Evolutionary conservation across 176 grass and related monocot genomes (phyloP), one percentile per base, ranked within the genome.

Genomic region (Lolium multiflorum): DNA sequence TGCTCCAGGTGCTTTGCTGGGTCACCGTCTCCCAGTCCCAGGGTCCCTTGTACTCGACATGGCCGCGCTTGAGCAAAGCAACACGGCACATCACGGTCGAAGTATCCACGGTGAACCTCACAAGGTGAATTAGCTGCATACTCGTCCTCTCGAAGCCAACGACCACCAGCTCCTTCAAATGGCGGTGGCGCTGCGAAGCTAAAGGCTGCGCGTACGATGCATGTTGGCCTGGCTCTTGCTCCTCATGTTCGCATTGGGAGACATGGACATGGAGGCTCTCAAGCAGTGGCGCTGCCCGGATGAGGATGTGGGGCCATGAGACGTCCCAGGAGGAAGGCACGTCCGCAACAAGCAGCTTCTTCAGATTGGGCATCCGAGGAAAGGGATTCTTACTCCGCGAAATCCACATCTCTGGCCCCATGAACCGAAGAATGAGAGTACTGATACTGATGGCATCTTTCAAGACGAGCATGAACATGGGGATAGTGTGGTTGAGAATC

Each of bases 161-260:
- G 20, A 61, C 3, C 60, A 51, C 44, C 43, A 81, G 39, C 49
- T 82, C 64, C 49, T 71, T 22, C 49, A 56, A 55, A 79, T 61
- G 56, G 35, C 12, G 8, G 20, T 78, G 55, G 35, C 17, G 56
- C 18, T 13, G 60, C 60, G 11, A 22, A 24, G 48, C 59, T 25
- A 58, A 61, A 2, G 55, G 6, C 56, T 61, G 60, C 4, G 11
- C 3, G 60, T 63, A 63, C 1, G 60, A 14, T 5, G 22, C 5
- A 63, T 5, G 22, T 26, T 63, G 66, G 46, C 14, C 22, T 26
- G 7, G 17, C 22, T 43, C 56, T 49, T 44, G 50, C 56, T 60
- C 9, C 76, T 79, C 76, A 12, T 47, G 7, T 47, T 47, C 8
- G 46, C n/a, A 25, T 9, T 24, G 5, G 76, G 76, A 59, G 43